Percentiles rank a stretch among this genome's conserved stretches.
Evolutionary conservation across 2,329 filamentous ascomycete genomes (phyloP).

Genomic region (Colletotrichum sp.): DNA sequence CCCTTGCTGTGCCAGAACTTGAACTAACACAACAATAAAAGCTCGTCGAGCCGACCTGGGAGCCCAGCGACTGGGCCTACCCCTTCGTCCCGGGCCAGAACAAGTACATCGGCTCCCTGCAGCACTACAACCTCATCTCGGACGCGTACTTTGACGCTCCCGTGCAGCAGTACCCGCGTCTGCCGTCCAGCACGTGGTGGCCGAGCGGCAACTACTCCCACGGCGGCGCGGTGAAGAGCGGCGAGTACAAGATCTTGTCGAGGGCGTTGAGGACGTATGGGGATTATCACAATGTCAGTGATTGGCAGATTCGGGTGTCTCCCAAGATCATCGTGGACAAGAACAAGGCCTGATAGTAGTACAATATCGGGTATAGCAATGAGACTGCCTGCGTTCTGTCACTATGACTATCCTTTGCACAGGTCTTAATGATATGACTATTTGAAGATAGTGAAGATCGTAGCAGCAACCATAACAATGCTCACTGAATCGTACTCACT

Average conservation of each 20-base stretch:
- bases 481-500: rapidly evolving
- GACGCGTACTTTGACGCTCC: background rate
- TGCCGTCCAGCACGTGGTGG: background rate
- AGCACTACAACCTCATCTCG: background rate
- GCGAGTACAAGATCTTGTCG: constrained; percentile 32
- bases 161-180: background rate
- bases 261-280: constrained; percentile 57
- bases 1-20: no score
- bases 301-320: constrained; percentile 52
- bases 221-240: constrained; percentile 9
- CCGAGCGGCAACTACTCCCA: background rate
- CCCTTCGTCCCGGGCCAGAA: constrained; percentile 51
- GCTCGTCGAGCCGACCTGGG: constrained; percentile 1
- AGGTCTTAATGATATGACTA: background rate
- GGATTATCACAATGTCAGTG: constrained; percentile 41
- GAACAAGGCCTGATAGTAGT: constrained; percentile 30
- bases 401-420: rapidly evolving
- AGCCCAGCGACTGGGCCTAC: constrained; percentile 45
- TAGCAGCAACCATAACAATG: background rate
- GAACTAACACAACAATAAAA: background rate
- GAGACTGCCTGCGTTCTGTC: background rate
- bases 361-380: rapidly evolving
- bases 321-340: constrained; percentile 35
- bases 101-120: constrained; percentile 35
- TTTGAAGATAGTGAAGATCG: background rate